phyloP scores from a whole-genome alignment of 164 flowering plant genomes.

The Chimonanthus praecox region DNA sequence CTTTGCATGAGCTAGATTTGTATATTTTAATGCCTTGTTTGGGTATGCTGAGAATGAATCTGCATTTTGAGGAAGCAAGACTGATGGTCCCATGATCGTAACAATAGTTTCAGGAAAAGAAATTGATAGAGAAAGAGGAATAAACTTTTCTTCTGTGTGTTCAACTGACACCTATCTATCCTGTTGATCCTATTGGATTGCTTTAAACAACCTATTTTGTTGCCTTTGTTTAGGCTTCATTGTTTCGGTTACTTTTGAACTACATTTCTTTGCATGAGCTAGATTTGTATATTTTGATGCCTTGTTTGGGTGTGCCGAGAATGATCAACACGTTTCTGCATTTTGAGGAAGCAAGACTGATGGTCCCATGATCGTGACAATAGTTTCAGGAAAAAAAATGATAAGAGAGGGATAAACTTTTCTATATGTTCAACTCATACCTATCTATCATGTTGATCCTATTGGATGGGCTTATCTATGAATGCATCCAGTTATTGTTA shows the following conservation, averaged over 20 bases:
- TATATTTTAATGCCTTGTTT: not conserved
- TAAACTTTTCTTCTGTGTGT: too few species aligned
- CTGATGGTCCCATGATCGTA: too few species aligned
- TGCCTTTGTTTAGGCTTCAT: not conserved
- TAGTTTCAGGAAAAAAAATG: too few species aligned
- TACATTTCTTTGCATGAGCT: not conserved
- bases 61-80: not conserved
- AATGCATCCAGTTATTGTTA: not conserved
- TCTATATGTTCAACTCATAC: too few species aligned
- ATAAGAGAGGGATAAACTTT: too few species aligned
- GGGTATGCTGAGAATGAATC: not conserved
- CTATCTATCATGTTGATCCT: too few species aligned
- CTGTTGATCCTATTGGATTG: not conserved
- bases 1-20: not conserved
- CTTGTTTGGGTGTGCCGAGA: not conserved
- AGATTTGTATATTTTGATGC: not conserved
- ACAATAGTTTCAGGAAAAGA: too few species aligned
- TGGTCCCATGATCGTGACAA: too few species aligned
- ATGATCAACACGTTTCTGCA: not conserved
- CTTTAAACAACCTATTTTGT: too few species aligned
- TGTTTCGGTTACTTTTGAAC: not conserved
- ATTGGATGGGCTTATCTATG: not conserved
- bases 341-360: not conserved
- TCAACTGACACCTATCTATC: too few species aligned
- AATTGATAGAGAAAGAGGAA: too few species aligned